Conservation (phyloP, 2,329 filamentous ascomycete species). For the Clarireedia monteithiana region DNA sequence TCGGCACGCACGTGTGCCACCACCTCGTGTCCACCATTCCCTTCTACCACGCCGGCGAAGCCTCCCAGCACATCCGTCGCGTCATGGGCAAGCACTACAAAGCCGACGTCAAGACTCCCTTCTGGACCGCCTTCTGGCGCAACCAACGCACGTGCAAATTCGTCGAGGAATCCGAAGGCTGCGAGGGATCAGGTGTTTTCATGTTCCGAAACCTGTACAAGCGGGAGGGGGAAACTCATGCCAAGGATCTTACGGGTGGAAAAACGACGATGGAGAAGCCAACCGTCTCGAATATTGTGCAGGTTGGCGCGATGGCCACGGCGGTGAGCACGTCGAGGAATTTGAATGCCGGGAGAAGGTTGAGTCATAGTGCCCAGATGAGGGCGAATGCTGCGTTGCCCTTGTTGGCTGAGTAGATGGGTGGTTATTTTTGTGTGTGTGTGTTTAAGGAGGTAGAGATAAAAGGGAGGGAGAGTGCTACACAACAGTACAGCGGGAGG, state of each 20-base stretch:
- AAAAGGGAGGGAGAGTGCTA: too few species aligned
- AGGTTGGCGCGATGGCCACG: conserved; percentile 18
- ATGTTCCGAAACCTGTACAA: conserved; percentile 29
- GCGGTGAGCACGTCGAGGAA: conserved; percentile 23
- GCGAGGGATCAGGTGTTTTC: conserved; percentile 28
- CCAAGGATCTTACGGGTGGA: conserved; percentile 14
- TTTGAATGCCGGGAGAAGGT: conserved; percentile 22
- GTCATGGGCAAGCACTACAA: conserved; percentile 49
- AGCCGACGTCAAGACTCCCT: conserved; percentile 32
- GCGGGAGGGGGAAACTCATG: conserved; percentile 18
- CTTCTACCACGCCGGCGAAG: conserved; percentile 52
- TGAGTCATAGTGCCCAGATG: conserved; percentile 24
- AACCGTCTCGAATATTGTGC: not conserved
- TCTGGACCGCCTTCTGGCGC: conserved; percentile 31
- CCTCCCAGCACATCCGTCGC: conserved; percentile 47
- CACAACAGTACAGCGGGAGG: too few species aligned
- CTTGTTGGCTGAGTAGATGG: conserved; percentile 19
- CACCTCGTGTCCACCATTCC: conserved; percentile 55
- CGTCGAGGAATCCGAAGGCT: conserved; percentile 29
- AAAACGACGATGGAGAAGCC: conserved; percentile 5
- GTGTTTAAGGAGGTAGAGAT: not conserved
- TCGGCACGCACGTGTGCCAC: conserved; percentile 56
- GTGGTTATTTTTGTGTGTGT: not conserved
- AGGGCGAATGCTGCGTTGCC: conserved; percentile 20
- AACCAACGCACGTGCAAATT: conserved; percentile 29